These are phyloP conservation scores for Zymoseptoria ardabiliae DNA, from an alignment of 2,329 filamentous ascomycete species.

Conservation along the genomic window DNA sequence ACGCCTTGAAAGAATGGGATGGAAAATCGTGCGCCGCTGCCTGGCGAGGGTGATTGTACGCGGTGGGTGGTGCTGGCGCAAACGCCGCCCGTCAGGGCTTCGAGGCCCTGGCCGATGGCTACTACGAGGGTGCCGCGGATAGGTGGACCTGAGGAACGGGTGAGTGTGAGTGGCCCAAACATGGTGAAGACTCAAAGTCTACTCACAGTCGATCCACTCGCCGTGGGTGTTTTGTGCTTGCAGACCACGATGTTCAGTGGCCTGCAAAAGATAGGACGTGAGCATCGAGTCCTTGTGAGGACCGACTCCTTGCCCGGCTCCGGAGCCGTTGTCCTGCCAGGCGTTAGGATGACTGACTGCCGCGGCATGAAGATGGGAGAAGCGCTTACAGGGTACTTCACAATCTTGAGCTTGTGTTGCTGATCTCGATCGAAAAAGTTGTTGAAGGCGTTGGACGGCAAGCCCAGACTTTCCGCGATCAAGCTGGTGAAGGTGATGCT, in stretches of 20 bases:
- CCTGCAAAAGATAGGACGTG: slow-evolving; percentile 73
- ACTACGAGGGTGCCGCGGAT: slow-evolving; percentile 72
- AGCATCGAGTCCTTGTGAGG: slow-evolving; percentile 67
- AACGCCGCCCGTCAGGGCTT: slow-evolving; percentile 76
- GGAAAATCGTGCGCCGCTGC: slow-evolving; percentile 65
- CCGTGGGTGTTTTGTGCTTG: slow-evolving; percentile 77
- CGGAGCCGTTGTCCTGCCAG: slow-evolving; percentile 48
- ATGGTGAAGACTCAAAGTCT: neutral
- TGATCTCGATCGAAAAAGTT: slow-evolving; percentile 64
- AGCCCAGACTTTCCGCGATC: slow-evolving; percentile 74
- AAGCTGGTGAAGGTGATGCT: slow-evolving; percentile 69
- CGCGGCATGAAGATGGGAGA: too few species aligned
- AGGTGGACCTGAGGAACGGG: slow-evolving; percentile 44
- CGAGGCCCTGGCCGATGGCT: slow-evolving; percentile 78
- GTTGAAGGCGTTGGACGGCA: slow-evolving; percentile 62
- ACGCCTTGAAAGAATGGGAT: slow-evolving; percentile 89
- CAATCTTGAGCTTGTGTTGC: slow-evolving; percentile 85
- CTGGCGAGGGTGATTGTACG: slow-evolving; percentile 65
- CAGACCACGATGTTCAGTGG: slow-evolving; percentile 64
- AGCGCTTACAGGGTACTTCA: slow-evolving; percentile 59
- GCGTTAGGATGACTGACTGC: neutral
- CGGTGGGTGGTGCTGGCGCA: slow-evolving; percentile 76
- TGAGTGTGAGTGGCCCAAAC: neutral
- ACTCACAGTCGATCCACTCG: slow-evolving; percentile 66
- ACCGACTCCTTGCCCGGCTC: slow-evolving; percentile 55